Conservation (phyloP, 2,329 filamentous ascomycete genomes). For the Periconia sp. region DNA sequence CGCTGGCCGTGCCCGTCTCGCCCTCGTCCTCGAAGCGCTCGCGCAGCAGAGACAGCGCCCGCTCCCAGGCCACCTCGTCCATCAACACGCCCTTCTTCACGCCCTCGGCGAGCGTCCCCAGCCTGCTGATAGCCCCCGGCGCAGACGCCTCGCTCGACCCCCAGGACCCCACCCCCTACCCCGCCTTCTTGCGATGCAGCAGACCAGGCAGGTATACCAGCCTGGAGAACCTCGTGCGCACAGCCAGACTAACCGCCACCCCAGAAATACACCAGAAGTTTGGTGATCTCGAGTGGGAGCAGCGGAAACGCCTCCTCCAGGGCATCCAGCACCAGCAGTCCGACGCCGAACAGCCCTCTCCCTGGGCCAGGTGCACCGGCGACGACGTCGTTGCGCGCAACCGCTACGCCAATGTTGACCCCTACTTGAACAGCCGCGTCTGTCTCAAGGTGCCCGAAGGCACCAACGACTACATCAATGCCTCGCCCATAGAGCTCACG, state of each 20-base stretch:
- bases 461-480: conserved; percentile 61
- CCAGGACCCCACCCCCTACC: conserved; percentile 45
- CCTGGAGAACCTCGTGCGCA: conserved; percentile 6
- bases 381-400: conserved; percentile 70
- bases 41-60: conserved; percentile 46
- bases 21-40: conserved; percentile 48
- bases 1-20: conserved; percentile 37
- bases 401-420: conserved; percentile 87
- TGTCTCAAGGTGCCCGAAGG: conserved; percentile 77
- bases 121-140: conserved; percentile 32
- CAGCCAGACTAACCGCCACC: conserved; percentile 17
- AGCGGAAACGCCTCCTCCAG: conserved; percentile 60
- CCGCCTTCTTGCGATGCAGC: conserved; percentile 60
- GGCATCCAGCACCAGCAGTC: conserved; percentile 34
- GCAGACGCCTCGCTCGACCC: conserved; percentile 12
- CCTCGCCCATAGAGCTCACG: conserved; percentile 53
- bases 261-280: conserved; percentile 67
- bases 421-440: conserved; percentile 86
- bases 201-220: conserved; percentile 55
- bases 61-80: conserved; percentile 33
- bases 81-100: conserved; percentile 33
- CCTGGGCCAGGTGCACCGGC: conserved; percentile 65
- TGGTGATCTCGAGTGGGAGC: conserved; percentile 65
- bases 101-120: conserved; percentile 38
- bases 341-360: conserved; percentile 55